Evolutionary conservation across 305 asterid genomes (phyloP).

Genomic region (Fraxinus greggii): DNA sequence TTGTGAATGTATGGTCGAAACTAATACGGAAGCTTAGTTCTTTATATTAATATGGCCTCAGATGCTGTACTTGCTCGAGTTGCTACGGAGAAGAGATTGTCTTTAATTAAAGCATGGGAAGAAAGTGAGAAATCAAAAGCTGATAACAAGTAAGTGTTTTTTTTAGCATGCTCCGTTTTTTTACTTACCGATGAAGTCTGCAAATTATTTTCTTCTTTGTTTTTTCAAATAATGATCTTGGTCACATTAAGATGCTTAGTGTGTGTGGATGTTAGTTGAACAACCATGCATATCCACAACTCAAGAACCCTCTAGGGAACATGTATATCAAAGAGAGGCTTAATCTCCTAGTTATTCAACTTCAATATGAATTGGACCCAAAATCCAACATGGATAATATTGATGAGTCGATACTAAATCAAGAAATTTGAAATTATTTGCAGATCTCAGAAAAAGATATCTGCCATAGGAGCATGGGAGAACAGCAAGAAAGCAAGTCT

Average conservation of each 20-base stretch:
- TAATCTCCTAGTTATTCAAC: not conserved
- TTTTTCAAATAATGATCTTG: not conserved
- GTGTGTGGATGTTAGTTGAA: not conserved
- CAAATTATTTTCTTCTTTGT: not conserved
- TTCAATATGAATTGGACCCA: not conserved
- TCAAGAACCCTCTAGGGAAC: not conserved
- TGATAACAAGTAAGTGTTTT: conserved; percentile 73
- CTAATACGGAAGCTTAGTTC: not conserved
- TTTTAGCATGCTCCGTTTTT: conserved; percentile 14
- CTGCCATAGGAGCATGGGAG: conserved; percentile 49
- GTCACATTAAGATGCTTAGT: not conserved
- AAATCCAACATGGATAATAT: not conserved
- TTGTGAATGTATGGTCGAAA: not conserved
- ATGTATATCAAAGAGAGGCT: not conserved
- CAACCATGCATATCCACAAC: not conserved
- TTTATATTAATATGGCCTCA: conserved; percentile 21
- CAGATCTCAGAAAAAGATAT: conserved; percentile 46
- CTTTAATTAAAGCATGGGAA: conserved; percentile 87
- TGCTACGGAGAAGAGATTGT: conserved; percentile 71
- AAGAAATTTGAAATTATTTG: conserved; percentile 15
- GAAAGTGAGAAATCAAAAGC: conserved; percentile 89
- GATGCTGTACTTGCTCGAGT: conserved; percentile 79
- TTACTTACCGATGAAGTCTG: not conserved
- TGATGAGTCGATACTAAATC: not conserved
- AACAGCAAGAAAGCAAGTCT: conserved; percentile 52